Base-by-base conservation (phyloP, 139 green algal genomes). In the Haematococcus sp. region DNA sequence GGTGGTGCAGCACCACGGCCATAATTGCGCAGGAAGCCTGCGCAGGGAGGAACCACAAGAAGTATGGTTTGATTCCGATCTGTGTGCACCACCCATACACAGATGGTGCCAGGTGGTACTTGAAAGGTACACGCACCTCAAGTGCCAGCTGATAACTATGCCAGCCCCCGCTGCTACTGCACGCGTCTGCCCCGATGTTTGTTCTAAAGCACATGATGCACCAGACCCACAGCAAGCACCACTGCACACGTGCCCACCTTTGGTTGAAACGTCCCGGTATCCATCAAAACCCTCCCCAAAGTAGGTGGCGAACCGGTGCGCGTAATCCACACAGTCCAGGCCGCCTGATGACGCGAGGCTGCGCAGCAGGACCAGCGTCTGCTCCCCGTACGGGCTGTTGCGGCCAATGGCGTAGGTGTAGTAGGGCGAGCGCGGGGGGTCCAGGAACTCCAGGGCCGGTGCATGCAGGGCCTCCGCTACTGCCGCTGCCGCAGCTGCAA, bases 351-450 rank as follows among this genome's bases (percentile, higher is more conserved):
- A 40, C 25, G 83, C 78, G 2, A 88, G 55, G 54, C 70, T 79
- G 30, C 46, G 67, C 46, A 89, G 71, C 43, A 86, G 75, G 68
- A 79, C 75, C 1, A 77, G 66, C 32, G 81, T 82, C 74, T 88
- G 79, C 70, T 91, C 86, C 0, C 84, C 84, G 66, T 90, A 89
- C 46, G 86, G 86, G 76, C 76, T 86, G 73, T 80, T 77, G 20
- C 76, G 58, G 28, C 86, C 86, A 2, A 54, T 40, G 1, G 49
- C 35, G 65, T 91, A 91, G 2, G 58, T 33, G 31, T 88, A 84
- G 58, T 89, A 91, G 40, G 83, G 84, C 66, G 64, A 78, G 34
- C 79, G 76, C 0, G 83, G 81, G 0, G 86, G 86, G 17, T 89
- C 70, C 19, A 74, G 63, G 58, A 89, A 91, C 70, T 91, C 86